Percentiles rank a stretch among this genome's conserved stretches.
These are phyloP conservation scores for Fusarium circinatum DNA, from an alignment of 2,329 filamentous ascomycete species.

Conservation along the genomic window DNA sequence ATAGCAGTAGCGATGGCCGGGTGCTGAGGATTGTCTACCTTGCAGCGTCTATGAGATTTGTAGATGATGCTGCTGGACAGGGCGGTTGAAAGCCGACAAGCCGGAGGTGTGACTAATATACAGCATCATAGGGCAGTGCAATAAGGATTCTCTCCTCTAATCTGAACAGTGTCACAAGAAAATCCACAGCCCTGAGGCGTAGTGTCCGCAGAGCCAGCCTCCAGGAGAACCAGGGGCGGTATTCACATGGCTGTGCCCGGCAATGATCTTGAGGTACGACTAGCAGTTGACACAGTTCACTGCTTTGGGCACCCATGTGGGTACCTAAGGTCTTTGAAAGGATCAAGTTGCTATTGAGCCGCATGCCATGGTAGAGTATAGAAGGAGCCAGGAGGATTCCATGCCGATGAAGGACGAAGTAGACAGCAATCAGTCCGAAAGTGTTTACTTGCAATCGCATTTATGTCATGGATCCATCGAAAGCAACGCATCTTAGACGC, in stretches of 20 bases:
- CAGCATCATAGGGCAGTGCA: not conserved
- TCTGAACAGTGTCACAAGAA: not conserved
- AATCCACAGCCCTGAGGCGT: slow-evolving; percentile 1
- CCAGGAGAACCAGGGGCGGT: not conserved
- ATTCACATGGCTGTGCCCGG: not conserved
- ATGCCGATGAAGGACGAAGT: not conserved
- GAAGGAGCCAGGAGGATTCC: not conserved
- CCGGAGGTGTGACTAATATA: not conserved
- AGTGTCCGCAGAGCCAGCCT: not conserved
- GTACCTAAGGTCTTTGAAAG: slow-evolving; percentile 3
- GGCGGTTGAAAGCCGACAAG: not conserved
- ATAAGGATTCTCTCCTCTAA: not conserved
- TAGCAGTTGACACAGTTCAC: not conserved
- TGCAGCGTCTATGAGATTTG: not conserved
- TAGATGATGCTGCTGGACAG: not conserved
- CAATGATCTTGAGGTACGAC: not conserved
- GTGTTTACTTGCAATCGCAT: not conserved
- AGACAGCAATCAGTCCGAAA: not conserved
- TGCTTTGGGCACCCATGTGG: slow-evolving; percentile 11
- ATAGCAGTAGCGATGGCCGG: not conserved
- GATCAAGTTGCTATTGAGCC: slow-evolving; percentile 17
- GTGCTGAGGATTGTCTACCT: not conserved
- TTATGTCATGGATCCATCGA: slow-evolving; percentile 2
- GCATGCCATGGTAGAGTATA: slow-evolving; percentile 18
- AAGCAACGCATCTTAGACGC: not conserved